Percentiles rank a stretch among this genome's conserved stretches.
Evolutionary conservation across 163 green algal species (phyloP).

Genomic region (Chlorella variabilis): DNA sequence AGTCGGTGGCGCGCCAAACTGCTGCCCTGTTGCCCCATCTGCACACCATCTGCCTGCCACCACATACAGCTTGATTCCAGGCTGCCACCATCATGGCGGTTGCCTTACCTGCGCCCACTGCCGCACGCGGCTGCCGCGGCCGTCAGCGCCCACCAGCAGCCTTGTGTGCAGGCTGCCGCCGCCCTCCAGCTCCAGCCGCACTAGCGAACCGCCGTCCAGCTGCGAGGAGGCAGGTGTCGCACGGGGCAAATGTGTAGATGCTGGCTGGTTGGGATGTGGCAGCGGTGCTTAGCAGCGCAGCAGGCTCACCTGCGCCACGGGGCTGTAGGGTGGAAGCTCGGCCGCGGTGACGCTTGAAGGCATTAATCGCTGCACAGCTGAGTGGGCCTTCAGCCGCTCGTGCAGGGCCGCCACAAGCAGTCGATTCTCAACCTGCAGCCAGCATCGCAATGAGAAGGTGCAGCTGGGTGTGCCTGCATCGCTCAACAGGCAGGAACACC

Average conservation of each 20-base stretch:
- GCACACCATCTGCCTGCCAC: too few species aligned
- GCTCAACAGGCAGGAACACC: too few species aligned
- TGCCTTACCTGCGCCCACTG: conserved; percentile 47
- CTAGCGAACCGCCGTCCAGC: conserved; percentile 29
- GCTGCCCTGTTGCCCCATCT: too few species aligned
- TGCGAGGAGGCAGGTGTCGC: neutral
- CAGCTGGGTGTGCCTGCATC: too few species aligned
- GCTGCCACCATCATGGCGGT: too few species aligned
- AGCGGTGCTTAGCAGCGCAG: neutral
- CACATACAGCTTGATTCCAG: too few species aligned
- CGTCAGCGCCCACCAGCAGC: conserved; percentile 88
- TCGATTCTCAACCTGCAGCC: neutral
- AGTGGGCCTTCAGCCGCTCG: neutral
- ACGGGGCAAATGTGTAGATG: too few species aligned
- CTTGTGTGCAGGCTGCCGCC: conserved; percentile 56
- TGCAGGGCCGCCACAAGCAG: conserved; percentile 31
- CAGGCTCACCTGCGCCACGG: conserved; percentile 1
- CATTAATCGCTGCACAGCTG: conserved; percentile 53
- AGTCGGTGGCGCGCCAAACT: too few species aligned
- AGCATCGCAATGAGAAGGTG: conserved; percentile 58
- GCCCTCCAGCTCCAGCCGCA: conserved; percentile 54
- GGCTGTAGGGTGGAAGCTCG: conserved; percentile 37
- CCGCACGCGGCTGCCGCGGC: conserved; percentile 41
- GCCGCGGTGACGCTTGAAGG: conserved; percentile 40
- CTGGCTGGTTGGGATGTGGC: too few species aligned